A percentile compares a stretch with the other conserved stretches of the same genome.
phyloP scores from a whole-genome alignment of 2,329 filamentous ascomycete genomes.

The Ceratocystis diversiconidia region DNA sequence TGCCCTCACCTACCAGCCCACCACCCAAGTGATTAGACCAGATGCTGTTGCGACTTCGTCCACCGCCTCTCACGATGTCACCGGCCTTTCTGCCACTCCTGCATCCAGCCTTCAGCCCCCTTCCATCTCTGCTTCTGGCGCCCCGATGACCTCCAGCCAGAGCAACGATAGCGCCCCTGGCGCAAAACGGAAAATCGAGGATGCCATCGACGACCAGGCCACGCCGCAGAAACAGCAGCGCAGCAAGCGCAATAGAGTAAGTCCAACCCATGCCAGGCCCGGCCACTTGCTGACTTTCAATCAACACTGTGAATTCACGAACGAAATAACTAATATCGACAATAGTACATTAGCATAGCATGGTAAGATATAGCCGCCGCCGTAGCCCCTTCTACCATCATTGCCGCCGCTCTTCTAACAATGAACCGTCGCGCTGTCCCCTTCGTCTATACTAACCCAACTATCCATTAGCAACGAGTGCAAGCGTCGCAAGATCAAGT shows the following conservation, averaged over 20 bases:
- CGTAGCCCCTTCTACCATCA: conserved; percentile 11
- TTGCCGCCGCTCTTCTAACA: not conserved
- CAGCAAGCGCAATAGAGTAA: conserved; percentile 45
- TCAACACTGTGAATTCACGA: not conserved
- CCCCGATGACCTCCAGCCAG: not conserved
- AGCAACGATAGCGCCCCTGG: conserved; percentile 8
- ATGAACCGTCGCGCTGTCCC: not conserved
- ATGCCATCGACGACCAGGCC: conserved; percentile 30
- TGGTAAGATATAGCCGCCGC: conserved; percentile 30
- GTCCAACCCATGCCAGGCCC: conserved; percentile 21
- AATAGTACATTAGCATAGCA: conserved; percentile 46
- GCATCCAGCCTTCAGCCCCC: not conserved
- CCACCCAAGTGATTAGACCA: not conserved
- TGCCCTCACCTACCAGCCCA: not conserved
- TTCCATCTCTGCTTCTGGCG: not conserved
- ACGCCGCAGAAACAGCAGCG: conserved; percentile 36
- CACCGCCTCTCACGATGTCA: not conserved
- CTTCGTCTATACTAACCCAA: not conserved
- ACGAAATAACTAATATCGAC: not conserved
- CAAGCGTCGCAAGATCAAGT: conserved; percentile 63
- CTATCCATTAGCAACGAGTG: conserved; percentile 46
- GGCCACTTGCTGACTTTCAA: too few relatives aligned
- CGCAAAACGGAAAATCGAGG: conserved; percentile 25
- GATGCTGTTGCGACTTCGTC: not conserved
- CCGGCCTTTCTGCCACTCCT: not conserved